A percentile compares a stretch with the other conserved stretches of the same genome.
These are phyloP conservation scores for Tephrocybe sp. DNA, from an alignment of 768 basidiomycete genomes.

Conservation along the genomic window DNA sequence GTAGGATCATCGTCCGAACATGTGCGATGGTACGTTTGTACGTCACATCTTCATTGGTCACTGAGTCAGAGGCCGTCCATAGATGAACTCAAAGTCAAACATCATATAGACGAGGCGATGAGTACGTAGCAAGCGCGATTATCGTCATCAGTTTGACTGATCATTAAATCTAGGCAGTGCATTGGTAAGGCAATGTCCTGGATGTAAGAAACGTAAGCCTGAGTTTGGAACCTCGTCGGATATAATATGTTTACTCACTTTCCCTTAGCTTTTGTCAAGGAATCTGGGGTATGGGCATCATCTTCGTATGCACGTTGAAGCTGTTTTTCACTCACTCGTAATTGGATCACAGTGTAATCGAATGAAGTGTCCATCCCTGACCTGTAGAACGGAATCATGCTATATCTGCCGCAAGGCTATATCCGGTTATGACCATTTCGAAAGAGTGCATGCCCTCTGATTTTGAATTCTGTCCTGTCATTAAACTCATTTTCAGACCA, in stretches of 20 bases:
- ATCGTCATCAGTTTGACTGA: not conserved
- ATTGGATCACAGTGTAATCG: slow-evolving; percentile 75
- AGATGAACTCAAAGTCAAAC: slow-evolving; percentile 49
- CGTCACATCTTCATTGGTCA: not conserved
- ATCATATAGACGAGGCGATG: slow-evolving; percentile 92
- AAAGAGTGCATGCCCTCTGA: slow-evolving; percentile 36
- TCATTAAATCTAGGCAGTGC: slow-evolving; percentile 55
- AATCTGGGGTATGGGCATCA: slow-evolving; percentile 58
- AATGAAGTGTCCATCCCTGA: slow-evolving; percentile 66
- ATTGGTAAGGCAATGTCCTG: slow-evolving; percentile 86
- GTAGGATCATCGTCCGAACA: slow-evolving; percentile 80
- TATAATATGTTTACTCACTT: not conserved
- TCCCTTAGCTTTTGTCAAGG: slow-evolving; percentile 72
- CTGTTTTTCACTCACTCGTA: not conserved
- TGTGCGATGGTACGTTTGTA: slow-evolving; percentile 58
- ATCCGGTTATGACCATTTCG: slow-evolving; percentile 76
- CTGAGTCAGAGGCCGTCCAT: too few relatives aligned
- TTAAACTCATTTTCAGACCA: slow-evolving; percentile 11
- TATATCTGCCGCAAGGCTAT: slow-evolving; percentile 81
- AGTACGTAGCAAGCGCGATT: slow-evolving; percentile 43
- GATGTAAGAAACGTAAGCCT: slow-evolving; percentile 70
- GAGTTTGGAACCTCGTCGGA: not conserved
- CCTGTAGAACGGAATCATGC: slow-evolving; percentile 75
- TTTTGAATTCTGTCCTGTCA: not conserved
- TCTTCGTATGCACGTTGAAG: not conserved